Percentiles rank a stretch among this genome's conserved stretches.
phyloP scores from a whole-genome alignment of 805 yeast genomes.

The Lipomyces sp. region DNA sequence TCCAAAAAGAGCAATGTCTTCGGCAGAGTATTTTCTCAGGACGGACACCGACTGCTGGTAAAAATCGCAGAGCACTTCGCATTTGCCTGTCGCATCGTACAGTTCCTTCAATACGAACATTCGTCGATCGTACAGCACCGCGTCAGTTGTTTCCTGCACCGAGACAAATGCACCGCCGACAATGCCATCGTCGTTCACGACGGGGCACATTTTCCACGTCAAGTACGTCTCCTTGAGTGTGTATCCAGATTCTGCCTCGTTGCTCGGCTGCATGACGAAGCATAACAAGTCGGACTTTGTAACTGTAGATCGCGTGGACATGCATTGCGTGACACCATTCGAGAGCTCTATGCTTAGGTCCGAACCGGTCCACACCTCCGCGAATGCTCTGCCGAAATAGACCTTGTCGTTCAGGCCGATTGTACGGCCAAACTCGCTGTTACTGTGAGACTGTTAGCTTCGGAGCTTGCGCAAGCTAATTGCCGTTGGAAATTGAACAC shows the following conservation, averaged over 20 bases:
- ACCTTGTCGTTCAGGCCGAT: constrained; percentile 13
- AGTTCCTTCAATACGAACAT: constrained; percentile 21
- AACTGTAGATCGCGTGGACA: constrained; percentile 10
- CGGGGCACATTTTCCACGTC: constrained; percentile 22
- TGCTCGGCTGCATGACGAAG: constrained; percentile 5
- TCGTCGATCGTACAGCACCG: constrained; percentile 28
- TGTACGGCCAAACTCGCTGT: constrained; percentile 18
- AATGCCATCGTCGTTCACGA: constrained; percentile 32
- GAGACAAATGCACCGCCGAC: constrained; percentile 31
- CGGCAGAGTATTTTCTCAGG: constrained; percentile 18
- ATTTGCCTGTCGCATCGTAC: constrained; percentile 23
- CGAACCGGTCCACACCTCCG: constrained; percentile 17
- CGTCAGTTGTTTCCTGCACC: constrained; percentile 34
- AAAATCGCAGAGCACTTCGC: constrained; percentile 13
- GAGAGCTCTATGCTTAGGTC: constrained; percentile 18
- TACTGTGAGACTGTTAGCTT: constrained; percentile 5
- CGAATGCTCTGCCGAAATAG: constrained; percentile 16
- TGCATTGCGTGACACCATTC: constrained; percentile 18
- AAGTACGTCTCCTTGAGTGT: constrained; percentile 18
- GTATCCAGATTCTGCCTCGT: neutral
- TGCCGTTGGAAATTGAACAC: neutral
- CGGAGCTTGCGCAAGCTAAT: neutral
- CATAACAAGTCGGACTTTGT: constrained; percentile 10
- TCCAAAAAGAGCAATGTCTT: constrained; percentile 27
- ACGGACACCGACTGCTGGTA: constrained; percentile 21